phyloP scores from a whole-genome alignment of 164 flowering plant genomes.

The Dillenia suffruticosa region DNA sequence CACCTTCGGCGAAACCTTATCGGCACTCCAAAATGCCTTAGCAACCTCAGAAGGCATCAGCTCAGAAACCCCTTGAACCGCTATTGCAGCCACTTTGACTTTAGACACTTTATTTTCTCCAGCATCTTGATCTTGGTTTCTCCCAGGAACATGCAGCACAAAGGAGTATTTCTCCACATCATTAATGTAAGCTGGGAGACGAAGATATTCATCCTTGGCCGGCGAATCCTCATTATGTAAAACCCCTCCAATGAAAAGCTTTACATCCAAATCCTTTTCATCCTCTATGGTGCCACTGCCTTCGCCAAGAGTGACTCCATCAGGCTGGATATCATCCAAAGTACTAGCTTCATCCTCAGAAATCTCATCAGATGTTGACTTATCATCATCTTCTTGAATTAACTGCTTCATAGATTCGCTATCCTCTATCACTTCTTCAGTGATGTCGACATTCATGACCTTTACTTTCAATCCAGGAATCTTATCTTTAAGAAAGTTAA shows the following conservation, averaged over 20 bases:
- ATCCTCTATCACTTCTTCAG: constrained; percentile 49
- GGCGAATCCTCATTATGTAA: constrained; percentile 70
- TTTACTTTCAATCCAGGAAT: constrained; percentile 85
- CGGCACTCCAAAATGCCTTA: constrained; percentile 66
- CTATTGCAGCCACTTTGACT: constrained; percentile 59
- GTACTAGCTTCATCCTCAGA: constrained; percentile 44
- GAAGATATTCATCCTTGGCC: constrained; percentile 59
- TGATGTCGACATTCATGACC: constrained; percentile 58
- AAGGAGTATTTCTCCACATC: constrained; percentile 78
- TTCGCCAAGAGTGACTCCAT: constrained; percentile 39
- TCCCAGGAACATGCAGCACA: constrained; percentile 55
- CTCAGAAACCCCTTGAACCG: constrained; percentile 70
- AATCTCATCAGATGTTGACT: constrained; percentile 29
- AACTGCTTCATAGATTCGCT: constrained; percentile 48
- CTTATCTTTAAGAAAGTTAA: constrained; percentile 77
- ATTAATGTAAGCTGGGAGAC: constrained; percentile 72
- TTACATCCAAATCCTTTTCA: constrained; percentile 42
- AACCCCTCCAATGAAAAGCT: constrained; percentile 83
- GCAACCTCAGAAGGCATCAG: constrained; percentile 95
- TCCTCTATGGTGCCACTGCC: constrained; percentile 40
- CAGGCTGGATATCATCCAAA: constrained; percentile 49
- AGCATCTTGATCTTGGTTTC: constrained; percentile 35
- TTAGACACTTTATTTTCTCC: constrained; percentile 40
- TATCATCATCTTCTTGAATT: constrained; percentile 53
- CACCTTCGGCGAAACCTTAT: constrained; percentile 81